These are phyloP conservation scores for Mortierella antarctica DNA, from an alignment of 192 early-diverging fungal genomes.

Conservation along the genomic window DNA sequence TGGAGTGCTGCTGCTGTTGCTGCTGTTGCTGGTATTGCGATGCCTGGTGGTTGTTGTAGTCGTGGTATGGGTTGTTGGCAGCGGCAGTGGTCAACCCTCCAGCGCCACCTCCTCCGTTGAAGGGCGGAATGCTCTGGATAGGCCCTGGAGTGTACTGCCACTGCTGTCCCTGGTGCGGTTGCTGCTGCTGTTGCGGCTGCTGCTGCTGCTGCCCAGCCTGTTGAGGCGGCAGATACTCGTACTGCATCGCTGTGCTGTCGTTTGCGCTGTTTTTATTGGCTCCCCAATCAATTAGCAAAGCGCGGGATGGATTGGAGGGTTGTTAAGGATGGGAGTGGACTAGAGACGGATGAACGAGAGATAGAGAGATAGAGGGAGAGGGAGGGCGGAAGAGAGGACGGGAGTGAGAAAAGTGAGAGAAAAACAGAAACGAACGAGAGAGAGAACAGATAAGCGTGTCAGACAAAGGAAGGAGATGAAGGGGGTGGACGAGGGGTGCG, in stretches of 20 bases:
- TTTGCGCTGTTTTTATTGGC: no score
- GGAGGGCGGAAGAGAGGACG: no score
- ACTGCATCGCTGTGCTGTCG: conserved; percentile 5
- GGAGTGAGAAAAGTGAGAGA: no score
- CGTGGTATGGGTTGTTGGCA: neutral
- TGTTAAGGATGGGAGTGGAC: no score
- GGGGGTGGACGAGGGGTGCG: no score
- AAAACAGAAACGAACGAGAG: no score
- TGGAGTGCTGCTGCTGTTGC: conserved; percentile 1
- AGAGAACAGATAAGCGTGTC: no score
- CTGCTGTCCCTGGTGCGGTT: conserved; percentile 10
- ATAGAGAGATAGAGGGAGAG: no score
- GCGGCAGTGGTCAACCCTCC: neutral
- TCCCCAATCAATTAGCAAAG: no score
- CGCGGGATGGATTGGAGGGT: no score
- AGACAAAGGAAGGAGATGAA: no score
- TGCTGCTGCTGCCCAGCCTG: conserved; percentile 9
- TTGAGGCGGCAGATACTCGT: conserved; percentile 18
- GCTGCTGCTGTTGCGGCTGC: conserved; percentile 10
- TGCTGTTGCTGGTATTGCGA: conserved; percentile 13
- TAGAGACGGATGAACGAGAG: no score
- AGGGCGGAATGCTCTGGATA: conserved; percentile 7
- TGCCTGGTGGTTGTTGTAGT: conserved; percentile 7
- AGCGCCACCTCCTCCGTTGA: neutral
- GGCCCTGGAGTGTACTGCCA: conserved; percentile 16